Base-by-base conservation (phyloP, 805 yeast species). In the Zygoascus flipseniorum region DNA sequence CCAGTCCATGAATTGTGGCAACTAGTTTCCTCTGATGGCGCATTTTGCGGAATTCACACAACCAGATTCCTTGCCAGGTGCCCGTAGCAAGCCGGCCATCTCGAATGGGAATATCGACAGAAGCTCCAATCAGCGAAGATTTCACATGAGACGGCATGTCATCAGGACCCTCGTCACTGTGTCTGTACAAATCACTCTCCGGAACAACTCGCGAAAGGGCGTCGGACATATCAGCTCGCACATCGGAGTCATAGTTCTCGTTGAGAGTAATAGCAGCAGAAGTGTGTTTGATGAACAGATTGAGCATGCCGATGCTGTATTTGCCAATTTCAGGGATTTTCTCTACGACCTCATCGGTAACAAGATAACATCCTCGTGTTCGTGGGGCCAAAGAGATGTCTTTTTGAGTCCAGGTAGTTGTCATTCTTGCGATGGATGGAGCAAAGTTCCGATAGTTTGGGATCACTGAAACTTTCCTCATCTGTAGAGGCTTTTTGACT, bases 101-200 rank as follows among this genome's bases (percentile, higher is more conserved):
- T 20, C 75, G 65, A 48, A 86, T 85, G 1, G 95, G 95, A 44
- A 86, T 79, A 2, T 79, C 72, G 28, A 86, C 69, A 2, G 80
- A 74, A 8, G 80, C 83, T 18, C 95, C 93, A 9, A 83, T 76
- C 48, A 79, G 50, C 1, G 64, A 54, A 18, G 85, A 75, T 63
- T 85, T 82, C 50, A 82, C 81, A 66, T 86, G 95, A 0, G 90
- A 86, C 1, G 92, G 87, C 89, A 86, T 83, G 65, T 86, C 95
- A 64, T 87, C 95, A 2, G 86, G 63, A 16, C 76, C 95, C 67
- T 86, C 95, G 52, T 84, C 92, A 13, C 76, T 79, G 65, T 83
- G 90, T 47, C 76, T 62, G 60, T 83, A 84, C 46, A 64, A 60
- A 19, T 68, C 74, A 51, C 76, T 76, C 61, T 86, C 92, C 0